A percentile compares a stretch with the other conserved stretches of the same genome.
phyloP scores from a whole-genome alignment of 225 moss, liverwort and hornwort species.

The Polytrichum formosum region DNA sequence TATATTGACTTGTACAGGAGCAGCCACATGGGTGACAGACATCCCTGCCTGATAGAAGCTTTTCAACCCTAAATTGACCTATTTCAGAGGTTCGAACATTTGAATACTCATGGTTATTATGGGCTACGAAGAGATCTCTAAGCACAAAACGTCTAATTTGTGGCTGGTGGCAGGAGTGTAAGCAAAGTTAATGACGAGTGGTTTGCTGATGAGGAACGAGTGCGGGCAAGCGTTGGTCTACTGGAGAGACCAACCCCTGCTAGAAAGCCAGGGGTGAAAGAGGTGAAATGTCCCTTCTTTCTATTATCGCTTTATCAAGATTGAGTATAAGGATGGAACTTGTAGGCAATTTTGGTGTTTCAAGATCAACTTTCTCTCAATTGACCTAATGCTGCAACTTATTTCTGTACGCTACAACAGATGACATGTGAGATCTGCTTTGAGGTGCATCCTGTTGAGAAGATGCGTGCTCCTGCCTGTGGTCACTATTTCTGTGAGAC shows the following conservation, averaged over 20 bases:
- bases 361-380: not conserved
- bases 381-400: not conserved
- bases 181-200: conserved; percentile 98
- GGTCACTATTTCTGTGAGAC: conserved; percentile 94
- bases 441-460: conserved; percentile 63
- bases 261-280: conserved; percentile 47
- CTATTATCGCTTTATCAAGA: too few species aligned
- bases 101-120: not conserved
- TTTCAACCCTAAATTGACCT: too few species aligned
- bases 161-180: conserved; percentile 56
- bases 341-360: too few species aligned
- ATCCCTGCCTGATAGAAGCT: too few species aligned
- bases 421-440: conserved; percentile 87
- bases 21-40: not conserved
- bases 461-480: conserved; percentile 90
- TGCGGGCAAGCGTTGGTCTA: conserved; percentile 72
- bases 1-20: not conserved
- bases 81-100: not conserved
- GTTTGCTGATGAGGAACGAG: conserved; percentile 92
- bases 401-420: conserved; percentile 24
- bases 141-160: conserved; percentile 1
- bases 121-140: not conserved
- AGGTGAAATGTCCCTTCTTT: conserved; percentile 30
- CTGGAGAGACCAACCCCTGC: conserved; percentile 41
- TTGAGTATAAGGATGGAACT: too few species aligned